These are phyloP conservation scores for Styphnolobium japonicum DNA, from an alignment of 306 rosid species.

Conservation along the genomic window DNA sequence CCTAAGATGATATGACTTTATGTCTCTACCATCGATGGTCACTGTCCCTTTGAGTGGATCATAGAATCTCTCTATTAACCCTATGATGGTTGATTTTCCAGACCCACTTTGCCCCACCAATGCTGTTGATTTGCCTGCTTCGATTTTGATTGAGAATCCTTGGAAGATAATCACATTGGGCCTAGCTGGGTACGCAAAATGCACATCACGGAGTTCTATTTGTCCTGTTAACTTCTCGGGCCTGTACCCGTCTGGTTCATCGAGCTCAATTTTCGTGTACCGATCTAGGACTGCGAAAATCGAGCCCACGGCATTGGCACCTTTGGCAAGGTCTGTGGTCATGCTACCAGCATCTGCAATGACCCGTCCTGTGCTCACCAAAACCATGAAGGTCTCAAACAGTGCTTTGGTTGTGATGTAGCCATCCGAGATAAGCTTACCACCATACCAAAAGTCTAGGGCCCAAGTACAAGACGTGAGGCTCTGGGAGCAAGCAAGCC, in stretches of 20 bases:
- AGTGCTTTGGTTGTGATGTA: conserved; percentile 9
- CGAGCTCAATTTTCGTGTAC: conserved; percentile 25
- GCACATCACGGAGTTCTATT: conserved; percentile 31
- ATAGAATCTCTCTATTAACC: conserved; percentile 52
- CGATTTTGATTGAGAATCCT: conserved; percentile 31
- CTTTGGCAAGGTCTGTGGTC: conserved; percentile 49
- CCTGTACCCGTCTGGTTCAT: conserved; percentile 9
- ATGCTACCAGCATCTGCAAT: conserved; percentile 77
- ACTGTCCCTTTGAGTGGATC: conserved; percentile 45
- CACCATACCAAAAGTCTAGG: conserved; percentile 47
- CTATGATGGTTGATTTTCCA: conserved; percentile 49
- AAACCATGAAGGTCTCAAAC: conserved; percentile 33
- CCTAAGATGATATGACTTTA: conserved; percentile 38
- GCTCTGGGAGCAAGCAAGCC: conserved; percentile 31
- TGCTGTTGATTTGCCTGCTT: conserved; percentile 49
- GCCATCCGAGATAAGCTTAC: conserved; percentile 30
- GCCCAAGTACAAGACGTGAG: conserved; percentile 26
- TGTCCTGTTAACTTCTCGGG: conserved; percentile 24
- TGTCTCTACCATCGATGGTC: conserved; percentile 33
- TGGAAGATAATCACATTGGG: conserved; percentile 40
- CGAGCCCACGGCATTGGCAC: conserved; percentile 28
- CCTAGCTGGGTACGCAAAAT: conserved; percentile 50
- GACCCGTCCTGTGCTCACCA: conserved; percentile 34
- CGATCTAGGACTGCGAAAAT: conserved; percentile 36
- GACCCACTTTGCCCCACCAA: conserved; percentile 59